Evolutionary conservation across 108 stramenopile genomes (phyloP).

Genomic region (Cyclotella distinguenda): DNA sequence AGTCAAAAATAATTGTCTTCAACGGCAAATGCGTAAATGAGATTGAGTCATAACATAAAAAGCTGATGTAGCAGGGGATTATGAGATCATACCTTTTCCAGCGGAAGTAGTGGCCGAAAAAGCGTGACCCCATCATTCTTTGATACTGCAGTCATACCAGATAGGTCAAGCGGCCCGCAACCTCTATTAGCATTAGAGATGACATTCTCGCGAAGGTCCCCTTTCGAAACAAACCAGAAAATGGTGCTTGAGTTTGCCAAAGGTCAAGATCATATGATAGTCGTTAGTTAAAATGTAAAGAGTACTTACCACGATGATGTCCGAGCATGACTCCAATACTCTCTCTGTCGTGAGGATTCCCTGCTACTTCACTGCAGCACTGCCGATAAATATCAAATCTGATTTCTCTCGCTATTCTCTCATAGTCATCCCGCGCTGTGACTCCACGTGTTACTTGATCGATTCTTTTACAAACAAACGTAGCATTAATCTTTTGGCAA

Average conservation of each 20-base stretch:
- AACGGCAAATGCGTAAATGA: not conserved
- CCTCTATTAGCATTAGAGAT: conserved; percentile 94
- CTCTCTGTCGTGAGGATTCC: not conserved
- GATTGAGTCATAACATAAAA: not conserved
- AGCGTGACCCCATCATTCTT: conserved; percentile 85
- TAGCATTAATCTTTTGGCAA: conserved; percentile 55
- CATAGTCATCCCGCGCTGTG: conserved; percentile 94
- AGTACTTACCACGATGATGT: conserved; percentile 81
- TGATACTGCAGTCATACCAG: conserved; percentile 87
- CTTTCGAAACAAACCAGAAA: not conserved
- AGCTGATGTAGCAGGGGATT: not conserved
- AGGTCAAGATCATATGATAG: not conserved
- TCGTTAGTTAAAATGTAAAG: not conserved
- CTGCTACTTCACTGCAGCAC: conserved; percentile 33
- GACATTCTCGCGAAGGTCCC: conserved; percentile 97
- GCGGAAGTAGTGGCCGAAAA: conserved; percentile 84
- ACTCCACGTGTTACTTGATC: conserved; percentile 91
- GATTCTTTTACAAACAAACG: conserved; percentile 71
- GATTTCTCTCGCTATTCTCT: conserved; percentile 79
- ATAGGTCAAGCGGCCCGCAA: conserved; percentile 81
- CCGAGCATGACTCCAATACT: conserved; percentile 89
- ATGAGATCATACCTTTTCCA: conserved; percentile 55
- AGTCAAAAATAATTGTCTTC: not conserved
- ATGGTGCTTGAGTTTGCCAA: not conserved
- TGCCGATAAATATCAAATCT: conserved; percentile 86